A percentile compares a stretch with the other conserved stretches of the same genome.
These are phyloP conservation scores for Kwoniella pini DNA, from an alignment of 768 basidiomycete genomes.

Conservation along the genomic window DNA sequence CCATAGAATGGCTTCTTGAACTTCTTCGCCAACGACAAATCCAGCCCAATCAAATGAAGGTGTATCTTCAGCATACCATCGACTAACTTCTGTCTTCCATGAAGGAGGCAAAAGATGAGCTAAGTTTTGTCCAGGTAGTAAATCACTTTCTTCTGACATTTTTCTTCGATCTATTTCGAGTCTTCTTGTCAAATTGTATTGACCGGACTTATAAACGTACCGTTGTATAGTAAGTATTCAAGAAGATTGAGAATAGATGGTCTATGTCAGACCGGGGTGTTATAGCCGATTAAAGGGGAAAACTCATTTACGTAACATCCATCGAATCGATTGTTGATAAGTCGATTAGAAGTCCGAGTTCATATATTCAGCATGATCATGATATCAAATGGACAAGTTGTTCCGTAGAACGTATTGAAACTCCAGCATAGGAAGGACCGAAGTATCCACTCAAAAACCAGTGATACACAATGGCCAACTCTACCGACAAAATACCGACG, in stretches of 20 bases:
- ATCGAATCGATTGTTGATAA: no score
- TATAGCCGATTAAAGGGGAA: not conserved
- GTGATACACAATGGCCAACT: not conserved
- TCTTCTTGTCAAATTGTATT: no score
- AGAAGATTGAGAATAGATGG: no score
- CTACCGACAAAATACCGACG: conserved; percentile 2
- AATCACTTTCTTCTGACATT: conserved; percentile 22
- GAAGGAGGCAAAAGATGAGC: conserved; percentile 83
- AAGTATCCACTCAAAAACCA: no score
- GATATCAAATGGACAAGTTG: no score
- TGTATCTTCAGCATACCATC: conserved; percentile 89
- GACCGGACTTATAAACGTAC: no score
- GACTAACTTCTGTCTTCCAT: conserved; percentile 78
- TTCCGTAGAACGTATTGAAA: no score
- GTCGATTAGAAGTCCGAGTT: no score
- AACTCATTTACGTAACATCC: not conserved
- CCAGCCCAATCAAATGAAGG: conserved; percentile 97
- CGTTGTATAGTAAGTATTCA: no score
- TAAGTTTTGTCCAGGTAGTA: conserved; percentile 40
- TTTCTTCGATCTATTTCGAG: not conserved
- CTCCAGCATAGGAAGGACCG: no score
- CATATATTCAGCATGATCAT: no score
- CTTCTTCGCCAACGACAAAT: conserved; percentile 88
- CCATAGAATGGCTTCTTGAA: conserved; percentile 80
- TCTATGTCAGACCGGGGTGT: no score